Evolutionary conservation across 1,284 basidiomycete species (phyloP).

Genomic region (Mycosarcoma mackinlayi): DNA sequence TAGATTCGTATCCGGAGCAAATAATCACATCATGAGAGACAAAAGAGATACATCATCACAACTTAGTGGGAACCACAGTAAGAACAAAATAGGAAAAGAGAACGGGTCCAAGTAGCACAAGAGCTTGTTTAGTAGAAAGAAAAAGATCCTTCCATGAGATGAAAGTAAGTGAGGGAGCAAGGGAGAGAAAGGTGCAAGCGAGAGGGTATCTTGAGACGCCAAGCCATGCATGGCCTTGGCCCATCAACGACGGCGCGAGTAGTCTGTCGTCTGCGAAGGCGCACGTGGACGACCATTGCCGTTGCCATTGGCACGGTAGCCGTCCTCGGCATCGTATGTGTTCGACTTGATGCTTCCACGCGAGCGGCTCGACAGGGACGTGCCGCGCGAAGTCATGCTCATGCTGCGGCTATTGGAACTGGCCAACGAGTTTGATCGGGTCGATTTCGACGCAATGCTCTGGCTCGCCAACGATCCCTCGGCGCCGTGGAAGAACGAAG

Average conservation of each 20-base stretch:
- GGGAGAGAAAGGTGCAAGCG: too few relatives aligned
- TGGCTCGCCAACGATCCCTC: constrained; percentile 47
- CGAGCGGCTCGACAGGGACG: constrained; percentile 38
- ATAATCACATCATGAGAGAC: too few relatives aligned
- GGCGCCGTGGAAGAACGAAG: constrained; percentile 56
- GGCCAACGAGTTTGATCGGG: constrained; percentile 44
- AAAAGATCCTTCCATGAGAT: too few relatives aligned
- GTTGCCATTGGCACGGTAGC: constrained; percentile 26
- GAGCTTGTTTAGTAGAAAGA: too few relatives aligned
- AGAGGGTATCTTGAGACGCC: constrained; percentile 1
- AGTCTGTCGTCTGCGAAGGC: constrained; percentile 33
- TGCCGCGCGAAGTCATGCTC: constrained; percentile 38
- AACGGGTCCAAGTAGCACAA: neutral
- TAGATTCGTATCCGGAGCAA: too few relatives aligned
- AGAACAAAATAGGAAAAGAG: too few relatives aligned
- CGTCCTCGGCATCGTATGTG: constrained; percentile 34
- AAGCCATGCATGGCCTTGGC: too few relatives aligned
- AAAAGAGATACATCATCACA: too few relatives aligned
- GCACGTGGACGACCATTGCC: constrained; percentile 31
- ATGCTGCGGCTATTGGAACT: constrained; percentile 25
- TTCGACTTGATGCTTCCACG: constrained; percentile 39
- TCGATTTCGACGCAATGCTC: constrained; percentile 45
- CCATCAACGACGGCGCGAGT: constrained; percentile 34
- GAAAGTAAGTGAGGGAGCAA: neutral
- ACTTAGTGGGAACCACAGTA: too few relatives aligned